A percentile compares a stretch with the other conserved stretches of the same genome.
Evolutionary conservation across 2,329 filamentous ascomycete species (phyloP).

Genomic region (Fusarium camptoceras): DNA sequence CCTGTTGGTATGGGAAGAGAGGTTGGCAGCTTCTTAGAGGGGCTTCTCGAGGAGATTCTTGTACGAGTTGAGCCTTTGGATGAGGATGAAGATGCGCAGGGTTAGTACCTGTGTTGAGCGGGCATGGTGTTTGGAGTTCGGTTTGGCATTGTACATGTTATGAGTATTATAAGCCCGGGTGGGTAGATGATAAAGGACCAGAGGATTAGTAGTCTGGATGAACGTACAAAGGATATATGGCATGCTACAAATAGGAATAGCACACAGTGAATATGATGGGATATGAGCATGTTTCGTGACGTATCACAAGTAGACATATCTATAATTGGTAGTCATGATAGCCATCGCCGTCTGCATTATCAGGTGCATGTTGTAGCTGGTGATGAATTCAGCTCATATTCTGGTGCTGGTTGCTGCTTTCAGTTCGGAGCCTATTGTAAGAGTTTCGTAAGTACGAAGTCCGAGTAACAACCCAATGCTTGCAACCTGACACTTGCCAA

Average conservation of each 20-base stretch:
- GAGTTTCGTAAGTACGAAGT: constrained; percentile 29
- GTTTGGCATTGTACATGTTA: constrained; percentile 34
- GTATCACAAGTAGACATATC: neutral
- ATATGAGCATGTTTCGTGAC: neutral
- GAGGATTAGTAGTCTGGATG: constrained; percentile 5
- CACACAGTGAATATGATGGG: constrained; percentile 3
- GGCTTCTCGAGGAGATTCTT: constrained; percentile 91
- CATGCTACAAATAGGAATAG: constrained; percentile 21
- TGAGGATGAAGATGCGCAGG: constrained; percentile 66
- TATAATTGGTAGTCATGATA: neutral
- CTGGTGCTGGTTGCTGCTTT: neutral
- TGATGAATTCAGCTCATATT: too few relatives aligned
- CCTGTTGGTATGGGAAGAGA: constrained; percentile 95
- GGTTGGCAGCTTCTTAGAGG: constrained; percentile 89
- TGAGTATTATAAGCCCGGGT: constrained; percentile 21
- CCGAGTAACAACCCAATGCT: constrained; percentile 18
- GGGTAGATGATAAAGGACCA: constrained; percentile 21
- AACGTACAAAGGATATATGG: constrained; percentile 12
- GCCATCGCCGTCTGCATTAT: neutral
- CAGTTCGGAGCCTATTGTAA: constrained; percentile 12
- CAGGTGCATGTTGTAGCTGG: too few relatives aligned
- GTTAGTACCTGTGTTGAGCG: constrained; percentile 4
- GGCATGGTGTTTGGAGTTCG: constrained; percentile 28
- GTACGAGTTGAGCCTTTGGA: constrained; percentile 91
- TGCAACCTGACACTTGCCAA: constrained; percentile 25